These are phyloP conservation scores for Podospora appendiculata DNA, from an alignment of 495 filamentous ascomycete species.

Conservation along the genomic window DNA sequence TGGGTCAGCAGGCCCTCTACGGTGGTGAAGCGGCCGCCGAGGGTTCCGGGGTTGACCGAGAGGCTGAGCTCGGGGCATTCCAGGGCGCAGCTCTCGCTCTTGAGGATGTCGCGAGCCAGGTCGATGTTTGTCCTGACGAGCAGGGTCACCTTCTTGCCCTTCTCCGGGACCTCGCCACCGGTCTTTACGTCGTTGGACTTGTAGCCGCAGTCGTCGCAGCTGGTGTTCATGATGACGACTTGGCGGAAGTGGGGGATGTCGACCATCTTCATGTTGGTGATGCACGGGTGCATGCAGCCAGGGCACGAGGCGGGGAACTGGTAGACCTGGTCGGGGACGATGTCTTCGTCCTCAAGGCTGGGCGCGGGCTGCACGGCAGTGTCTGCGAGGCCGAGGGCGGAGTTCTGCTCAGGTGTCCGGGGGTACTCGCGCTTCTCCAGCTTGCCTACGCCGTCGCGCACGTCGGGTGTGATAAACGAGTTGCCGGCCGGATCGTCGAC, in stretches of 20 bases:
- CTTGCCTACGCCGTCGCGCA: slow-evolving; percentile 66
- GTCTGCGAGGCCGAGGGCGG: slow-evolving; percentile 58
- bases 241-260: slow-evolving; percentile 96
- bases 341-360: slow-evolving; percentile 54
- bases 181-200: slow-evolving; percentile 94
- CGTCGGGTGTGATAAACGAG: slow-evolving; percentile 88
- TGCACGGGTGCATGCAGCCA: slow-evolving; percentile 73
- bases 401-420: slow-evolving; percentile 78
- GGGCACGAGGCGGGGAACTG: slow-evolving; percentile 85
- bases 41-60: slow-evolving; percentile 77
- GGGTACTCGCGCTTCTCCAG: slow-evolving; percentile 76
- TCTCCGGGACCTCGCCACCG: slow-evolving; percentile 82
- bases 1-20: slow-evolving; percentile 93
- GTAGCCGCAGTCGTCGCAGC: slow-evolving; percentile 88
- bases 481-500: slow-evolving; percentile 94
- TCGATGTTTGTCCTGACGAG: slow-evolving; percentile 66
- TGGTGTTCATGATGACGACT: slow-evolving; percentile 83
- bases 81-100: slow-evolving; percentile 85
- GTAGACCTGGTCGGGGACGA: slow-evolving; percentile 84
- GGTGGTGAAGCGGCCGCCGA: slow-evolving; percentile 96
- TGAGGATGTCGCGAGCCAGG: slow-evolving; percentile 86
- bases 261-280: slow-evolving; percentile 91
- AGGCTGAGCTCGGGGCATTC: slow-evolving; percentile 79
- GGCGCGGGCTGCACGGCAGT: slow-evolving; percentile 24
- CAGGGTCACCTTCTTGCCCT: slow-evolving; percentile 77